Percentiles rank a stretch among this genome's conserved stretches.
phyloP scores from a whole-genome alignment of 2,329 filamentous ascomycete genomes.

The Alternaria gansuensis region DNA sequence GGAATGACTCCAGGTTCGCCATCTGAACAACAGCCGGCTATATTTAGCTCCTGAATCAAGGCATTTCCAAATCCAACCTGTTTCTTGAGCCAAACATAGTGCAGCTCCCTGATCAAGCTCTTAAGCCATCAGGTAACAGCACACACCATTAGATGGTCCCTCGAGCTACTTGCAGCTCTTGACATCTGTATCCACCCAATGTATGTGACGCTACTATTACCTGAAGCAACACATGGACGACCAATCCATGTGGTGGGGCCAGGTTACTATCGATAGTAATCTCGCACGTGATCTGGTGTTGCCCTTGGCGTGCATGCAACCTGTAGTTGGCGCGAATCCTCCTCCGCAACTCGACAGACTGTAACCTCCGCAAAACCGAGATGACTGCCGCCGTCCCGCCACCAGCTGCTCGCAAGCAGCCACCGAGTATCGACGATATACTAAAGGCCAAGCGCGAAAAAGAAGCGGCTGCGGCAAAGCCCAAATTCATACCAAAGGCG shows the following conservation, averaged over 20 bases:
- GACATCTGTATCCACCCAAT: background rate
- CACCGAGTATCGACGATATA: slow-evolving; percentile 85
- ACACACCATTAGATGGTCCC: background rate
- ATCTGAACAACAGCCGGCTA: background rate
- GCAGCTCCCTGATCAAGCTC: background rate
- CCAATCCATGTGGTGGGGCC: slow-evolving; percentile 1
- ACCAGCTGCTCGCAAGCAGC: slow-evolving; percentile 56
- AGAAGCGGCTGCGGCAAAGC: slow-evolving; percentile 84
- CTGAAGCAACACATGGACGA: background rate
- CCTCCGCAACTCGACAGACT: background rate
- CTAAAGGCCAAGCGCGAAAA: slow-evolving; percentile 85
- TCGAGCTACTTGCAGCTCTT: no score
- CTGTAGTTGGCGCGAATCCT: slow-evolving; percentile 13
- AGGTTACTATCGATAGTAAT: slow-evolving; percentile 13
- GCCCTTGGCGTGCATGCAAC: slow-evolving; percentile 24
- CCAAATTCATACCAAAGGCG: slow-evolving; percentile 85
- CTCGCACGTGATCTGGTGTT: slow-evolving; percentile 30
- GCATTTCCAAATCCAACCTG: slow-evolving; percentile 29
- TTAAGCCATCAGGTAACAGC: background rate
- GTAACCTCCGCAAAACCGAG: background rate
- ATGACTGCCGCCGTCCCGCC: slow-evolving; percentile 20
- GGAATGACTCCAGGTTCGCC: slow-evolving; percentile 2
- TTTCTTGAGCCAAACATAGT: background rate
- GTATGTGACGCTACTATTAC: background rate
- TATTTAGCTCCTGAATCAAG: slow-evolving; percentile 14